These are phyloP conservation scores for Colletotrichum magnum DNA, from an alignment of 2,329 filamentous ascomycete species.

Conservation along the genomic window DNA sequence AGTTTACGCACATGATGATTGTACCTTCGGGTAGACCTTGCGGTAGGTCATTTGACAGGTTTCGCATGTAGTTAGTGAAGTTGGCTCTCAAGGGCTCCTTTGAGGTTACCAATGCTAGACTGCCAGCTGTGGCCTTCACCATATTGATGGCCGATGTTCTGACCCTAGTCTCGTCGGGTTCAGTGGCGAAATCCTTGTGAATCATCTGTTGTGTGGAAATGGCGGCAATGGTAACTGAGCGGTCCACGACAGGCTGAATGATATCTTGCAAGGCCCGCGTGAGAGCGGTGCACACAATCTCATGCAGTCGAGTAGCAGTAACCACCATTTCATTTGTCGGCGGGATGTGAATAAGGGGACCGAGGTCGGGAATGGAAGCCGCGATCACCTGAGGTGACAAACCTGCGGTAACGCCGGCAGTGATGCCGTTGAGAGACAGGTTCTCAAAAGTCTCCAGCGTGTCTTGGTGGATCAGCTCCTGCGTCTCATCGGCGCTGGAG, in stretches of 20 bases:
- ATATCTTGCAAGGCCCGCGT: slow-evolving; percentile 95
- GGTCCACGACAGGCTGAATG: slow-evolving; percentile 96
- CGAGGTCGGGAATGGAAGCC: slow-evolving; percentile 86
- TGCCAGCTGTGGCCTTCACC: slow-evolving; percentile 94
- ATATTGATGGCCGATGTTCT: slow-evolving; percentile 91
- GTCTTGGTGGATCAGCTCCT: slow-evolving; percentile 74
- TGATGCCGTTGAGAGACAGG: slow-evolving; percentile 82
- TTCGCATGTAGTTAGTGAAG: slow-evolving; percentile 95
- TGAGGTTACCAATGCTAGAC: slow-evolving; percentile 95
- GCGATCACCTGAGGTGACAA: slow-evolving; percentile 85
- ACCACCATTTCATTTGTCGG: slow-evolving; percentile 85
- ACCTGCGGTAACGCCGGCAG: slow-evolving; percentile 76
- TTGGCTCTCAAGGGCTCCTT: slow-evolving; percentile 97
- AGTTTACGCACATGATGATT: slow-evolving; percentile 98
- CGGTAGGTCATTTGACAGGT: slow-evolving; percentile 76
- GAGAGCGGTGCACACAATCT: slow-evolving; percentile 88
- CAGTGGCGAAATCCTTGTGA: slow-evolving; percentile 95
- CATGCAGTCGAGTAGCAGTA: slow-evolving; percentile 75
- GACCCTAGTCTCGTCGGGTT: slow-evolving; percentile 89
- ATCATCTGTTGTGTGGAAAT: slow-evolving; percentile 97
- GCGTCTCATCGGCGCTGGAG: slow-evolving; percentile 72
- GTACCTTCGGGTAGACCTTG: slow-evolving; percentile 92
- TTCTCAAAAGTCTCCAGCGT: slow-evolving; percentile 87
- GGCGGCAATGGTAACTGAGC: slow-evolving; percentile 96
- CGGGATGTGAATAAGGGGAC: slow-evolving; percentile 83